A percentile compares a stretch with the other conserved stretches of the same genome.
Conservation (phyloP, 176 grass and related monocot genomes). For the Aechmea fasciata region DNA sequence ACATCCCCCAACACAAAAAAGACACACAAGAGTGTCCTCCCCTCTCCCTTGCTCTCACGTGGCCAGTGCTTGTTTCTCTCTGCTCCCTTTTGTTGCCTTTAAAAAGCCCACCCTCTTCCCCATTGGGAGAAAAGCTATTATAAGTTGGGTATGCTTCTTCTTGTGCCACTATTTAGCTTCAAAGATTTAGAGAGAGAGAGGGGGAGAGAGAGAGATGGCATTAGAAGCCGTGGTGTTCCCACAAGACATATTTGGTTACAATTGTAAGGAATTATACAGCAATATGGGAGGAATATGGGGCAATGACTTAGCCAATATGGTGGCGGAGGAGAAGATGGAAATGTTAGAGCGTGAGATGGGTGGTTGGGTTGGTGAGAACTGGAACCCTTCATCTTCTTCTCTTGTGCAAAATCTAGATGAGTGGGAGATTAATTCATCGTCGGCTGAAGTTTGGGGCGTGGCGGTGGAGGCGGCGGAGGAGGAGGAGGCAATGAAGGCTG, state of each 20-base stretch:
- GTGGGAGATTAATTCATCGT: constrained; percentile 38
- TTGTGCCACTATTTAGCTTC: not conserved
- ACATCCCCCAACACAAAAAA: too few species aligned
- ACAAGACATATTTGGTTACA: constrained; percentile 49
- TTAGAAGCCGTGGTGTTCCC: constrained; percentile 78
- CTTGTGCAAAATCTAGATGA: constrained; percentile 29
- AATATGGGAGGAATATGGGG: constrained; percentile 10
- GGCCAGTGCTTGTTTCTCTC: constrained; percentile 5
- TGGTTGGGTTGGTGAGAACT: constrained; percentile 16
- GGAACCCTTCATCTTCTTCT: constrained; percentile 28
- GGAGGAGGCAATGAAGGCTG: not conserved
- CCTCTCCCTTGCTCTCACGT: constrained; percentile 6
- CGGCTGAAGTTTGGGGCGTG: constrained; percentile 19
- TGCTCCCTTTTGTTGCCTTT: constrained; percentile 8
- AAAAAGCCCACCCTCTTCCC: constrained; percentile 9
- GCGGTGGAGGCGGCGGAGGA: not conserved
- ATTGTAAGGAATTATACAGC: constrained; percentile 26
- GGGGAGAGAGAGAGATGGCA: constrained; percentile 39
- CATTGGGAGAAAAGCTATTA: not conserved
- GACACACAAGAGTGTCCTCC: not conserved
- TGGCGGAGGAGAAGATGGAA: not conserved
- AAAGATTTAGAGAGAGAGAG: not conserved
- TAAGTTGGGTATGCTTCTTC: not conserved
- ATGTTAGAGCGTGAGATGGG: constrained; percentile 2
- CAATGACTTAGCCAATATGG: not conserved